Conservation (phyloP, 2,329 filamentous ascomycete species). For the Phaeosphaeriaceae sp. region DNA sequence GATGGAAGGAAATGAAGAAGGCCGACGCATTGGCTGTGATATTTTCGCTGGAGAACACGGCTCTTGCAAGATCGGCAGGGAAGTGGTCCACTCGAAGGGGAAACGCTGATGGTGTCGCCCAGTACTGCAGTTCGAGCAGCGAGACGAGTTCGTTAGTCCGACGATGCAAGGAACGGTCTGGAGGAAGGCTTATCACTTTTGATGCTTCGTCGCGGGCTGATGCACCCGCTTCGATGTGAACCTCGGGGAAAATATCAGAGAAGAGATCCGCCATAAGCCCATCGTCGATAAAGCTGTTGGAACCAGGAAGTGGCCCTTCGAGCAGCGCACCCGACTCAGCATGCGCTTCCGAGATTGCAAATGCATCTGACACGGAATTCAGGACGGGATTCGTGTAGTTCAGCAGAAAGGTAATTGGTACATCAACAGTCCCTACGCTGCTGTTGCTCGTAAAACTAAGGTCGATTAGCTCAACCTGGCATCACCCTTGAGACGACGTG, state of each 20-base stretch:
- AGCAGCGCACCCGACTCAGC: neutral
- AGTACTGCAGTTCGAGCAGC: slow-evolving; percentile 1
- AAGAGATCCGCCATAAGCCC: slow-evolving; percentile 5
- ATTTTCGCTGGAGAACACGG: slow-evolving; percentile 15
- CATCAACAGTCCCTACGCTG: no score
- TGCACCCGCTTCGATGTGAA: neutral
- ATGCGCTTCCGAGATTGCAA: slow-evolving; percentile 8
- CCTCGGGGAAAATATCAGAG: slow-evolving; percentile 6
- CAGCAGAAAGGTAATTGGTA: slow-evolving; percentile 15
- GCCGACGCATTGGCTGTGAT: slow-evolving; percentile 41
- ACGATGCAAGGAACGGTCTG: neutral
- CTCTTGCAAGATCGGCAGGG: slow-evolving; percentile 4
- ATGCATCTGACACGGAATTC: slow-evolving; percentile 11
- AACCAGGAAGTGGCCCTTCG: neutral
- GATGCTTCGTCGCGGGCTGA: neutral
- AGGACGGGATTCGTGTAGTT: slow-evolving; percentile 17
- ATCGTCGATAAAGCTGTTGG: neutral
- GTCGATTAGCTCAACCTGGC: neutral
- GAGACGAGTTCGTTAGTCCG: neutral
- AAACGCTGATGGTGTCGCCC: neutral
- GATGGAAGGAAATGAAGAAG: slow-evolving; percentile 57
- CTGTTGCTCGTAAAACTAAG: neutral
- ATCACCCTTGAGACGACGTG: neutral
- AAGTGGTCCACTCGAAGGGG: neutral
- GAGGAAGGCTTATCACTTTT: neutral